Evolutionary conservation across 257 asterid species (phyloP).

Genomic region (Solanum etuberosum): DNA sequence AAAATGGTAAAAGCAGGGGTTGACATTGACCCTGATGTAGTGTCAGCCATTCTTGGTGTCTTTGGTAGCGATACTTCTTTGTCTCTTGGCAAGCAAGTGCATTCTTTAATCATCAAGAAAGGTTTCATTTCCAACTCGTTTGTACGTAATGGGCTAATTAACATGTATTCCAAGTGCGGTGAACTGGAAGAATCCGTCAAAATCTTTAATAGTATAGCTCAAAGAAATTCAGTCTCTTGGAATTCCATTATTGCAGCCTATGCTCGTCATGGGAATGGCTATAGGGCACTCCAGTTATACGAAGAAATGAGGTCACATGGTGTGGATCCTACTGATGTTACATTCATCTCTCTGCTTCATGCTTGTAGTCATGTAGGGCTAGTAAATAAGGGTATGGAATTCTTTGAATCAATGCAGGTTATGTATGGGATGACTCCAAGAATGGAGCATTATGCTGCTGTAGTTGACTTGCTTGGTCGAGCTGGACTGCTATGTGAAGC

Average conservation of each 20-base stretch:
- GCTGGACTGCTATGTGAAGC: conserved; percentile 73
- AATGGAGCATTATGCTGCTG: conserved; percentile 73
- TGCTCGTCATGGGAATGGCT: conserved; percentile 74
- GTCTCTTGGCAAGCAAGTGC: conserved; percentile 68
- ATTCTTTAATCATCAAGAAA: conserved; percentile 52
- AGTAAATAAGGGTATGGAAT: conserved; percentile 57
- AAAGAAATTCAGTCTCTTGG: conserved; percentile 70
- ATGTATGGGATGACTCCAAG: conserved; percentile 43
- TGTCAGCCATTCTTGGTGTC: conserved; percentile 67
- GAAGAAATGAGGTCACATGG: conserved; percentile 43
- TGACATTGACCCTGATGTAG: conserved; percentile 43
- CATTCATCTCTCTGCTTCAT: conserved; percentile 73
- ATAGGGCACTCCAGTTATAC: conserved; percentile 35
- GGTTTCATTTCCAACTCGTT: conserved; percentile 39
- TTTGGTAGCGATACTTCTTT: conserved; percentile 41
- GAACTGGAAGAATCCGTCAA: conserved; percentile 47
- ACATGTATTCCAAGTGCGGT: conserved; percentile 82
- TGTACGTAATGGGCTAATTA: conserved; percentile 64
- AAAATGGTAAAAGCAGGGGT: conserved; percentile 47
- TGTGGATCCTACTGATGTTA: conserved; percentile 53
- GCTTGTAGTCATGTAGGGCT: conserved; percentile 78
- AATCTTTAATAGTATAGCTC: conserved; percentile 32
- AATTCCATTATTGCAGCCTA: conserved; percentile 76
- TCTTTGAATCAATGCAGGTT: conserved; percentile 49
- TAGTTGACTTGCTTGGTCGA: conserved; percentile 84